Base-by-base conservation (phyloP, 148 eudicot species). In the Cornus controversa region DNA sequence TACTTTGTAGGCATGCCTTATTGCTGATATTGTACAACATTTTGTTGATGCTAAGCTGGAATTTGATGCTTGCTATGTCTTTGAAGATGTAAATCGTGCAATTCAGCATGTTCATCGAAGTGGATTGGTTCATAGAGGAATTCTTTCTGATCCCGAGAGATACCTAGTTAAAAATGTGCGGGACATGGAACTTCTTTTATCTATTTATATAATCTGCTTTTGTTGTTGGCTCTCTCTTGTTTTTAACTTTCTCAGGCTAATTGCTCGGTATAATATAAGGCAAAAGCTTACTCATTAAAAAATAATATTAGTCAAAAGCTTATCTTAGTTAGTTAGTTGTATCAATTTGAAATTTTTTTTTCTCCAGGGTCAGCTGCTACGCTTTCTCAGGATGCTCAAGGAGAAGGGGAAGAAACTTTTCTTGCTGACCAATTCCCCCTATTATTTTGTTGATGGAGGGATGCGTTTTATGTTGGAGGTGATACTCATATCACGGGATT, bases 111-210 rank as follows among this genome's bases (percentile, higher is more conserved):
- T 93, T 67, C 99, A 96, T 78, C 83, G 82, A 71, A 93, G 99
- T 86, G 99, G 99, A 67, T 87, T 86, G 83, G 95, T 89, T 77
- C 99, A 96, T 80, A 89, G 83, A 78, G 92, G 87, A 77, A 93
- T 96, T 72, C 88, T 96, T 31, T 76, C 97, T 67, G 90, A 96
- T 89, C 99, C 99, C 62, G 83, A 86, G 22, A 89, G 82, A 82
- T 96, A 96, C 87, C 94, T 96, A 67, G 93, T 96, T n/a, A 96
- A 92, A 89, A 96, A 96, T 88, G 99, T 96, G 75, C 66, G 98
- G 84, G 64, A 54, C 64, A 67, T 76, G 14, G 10, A 53, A 2
- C 37, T 22, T 69, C 9, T 29, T 40, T 69, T 76, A 6, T 20
- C 57, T 78, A 37, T 40, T 77, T 73, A 14, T 65, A 36, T 66